Base-by-base conservation (phyloP, 257 asterid genomes). In the Leptodermis oblonga region DNA sequence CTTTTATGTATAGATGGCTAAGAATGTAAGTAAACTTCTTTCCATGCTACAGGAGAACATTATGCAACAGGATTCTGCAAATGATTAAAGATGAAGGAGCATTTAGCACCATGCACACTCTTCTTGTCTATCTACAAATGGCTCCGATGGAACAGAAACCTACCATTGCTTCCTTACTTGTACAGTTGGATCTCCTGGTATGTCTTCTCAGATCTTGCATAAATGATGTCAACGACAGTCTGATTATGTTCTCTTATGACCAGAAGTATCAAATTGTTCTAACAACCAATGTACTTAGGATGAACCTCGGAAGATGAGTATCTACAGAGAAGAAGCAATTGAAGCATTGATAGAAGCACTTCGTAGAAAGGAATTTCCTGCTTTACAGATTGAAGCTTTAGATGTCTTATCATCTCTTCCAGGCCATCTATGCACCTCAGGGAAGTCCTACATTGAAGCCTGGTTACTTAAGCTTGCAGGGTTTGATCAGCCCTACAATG, bases 141-240 rank as follows among this genome's bases (percentile, higher is more conserved):
- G 83, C 90, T 31, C 85, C 97, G 30, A 82, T 83, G 95, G 94
- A 86, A 75, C 97, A 85, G 79, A 88, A 86, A 70, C 89, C 93
- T 45, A 80, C 84, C 74, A 75, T 83, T 58, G 97, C 97, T n/a
- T 72, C 87, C 46, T 90, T 90, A 65, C 94, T 90, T 72, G 83
- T 90, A 67, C 97, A 88, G 81, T 87, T 90, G 72, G 97, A 90
- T 73, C 86, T 90, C 33, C 74, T 86, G 94, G 97, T 90, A 65
- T 58, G 86, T 80, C 39, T 67, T 43, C 6, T 14, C 26, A 37
- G 41, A 62, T 67, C 64, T 73, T 52, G 43, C 42, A 48, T 13
- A 33, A 8, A 15, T 8, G 4, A n/a, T 63, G n/a, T 20, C 30
- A 15, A 17, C 43, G 2, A 2, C 5, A 7, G 26, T 11, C n/a